phyloP scores from a whole-genome alignment of 148 eudicot genomes.

The Rheum nobile region DNA sequence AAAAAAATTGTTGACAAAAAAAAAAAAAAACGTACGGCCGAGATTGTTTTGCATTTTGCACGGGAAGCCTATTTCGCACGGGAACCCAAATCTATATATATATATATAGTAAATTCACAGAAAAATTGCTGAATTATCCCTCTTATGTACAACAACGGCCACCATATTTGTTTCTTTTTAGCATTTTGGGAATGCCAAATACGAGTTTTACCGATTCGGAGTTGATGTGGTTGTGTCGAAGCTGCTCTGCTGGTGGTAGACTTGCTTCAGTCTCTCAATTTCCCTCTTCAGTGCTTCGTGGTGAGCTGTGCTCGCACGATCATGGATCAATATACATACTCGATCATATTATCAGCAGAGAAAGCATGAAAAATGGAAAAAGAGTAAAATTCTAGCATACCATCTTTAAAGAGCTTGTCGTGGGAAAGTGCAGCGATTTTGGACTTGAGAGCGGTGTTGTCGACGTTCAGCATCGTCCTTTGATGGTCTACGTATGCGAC shows the following conservation, averaged over 20 bases:
- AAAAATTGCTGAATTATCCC: not conserved
- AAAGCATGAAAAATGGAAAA: not conserved
- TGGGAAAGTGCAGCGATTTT: slow-evolving; percentile 88
- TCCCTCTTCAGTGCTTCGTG: slow-evolving; percentile 87
- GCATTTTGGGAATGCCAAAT: not conserved
- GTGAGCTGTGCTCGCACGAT: slow-evolving; percentile 38
- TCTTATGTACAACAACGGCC: not conserved
- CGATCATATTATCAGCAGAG: not conserved
- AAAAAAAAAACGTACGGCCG: no score
- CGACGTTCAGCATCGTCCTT: slow-evolving; percentile 28
- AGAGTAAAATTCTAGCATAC: slow-evolving; percentile 21
- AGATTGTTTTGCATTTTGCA: no score
- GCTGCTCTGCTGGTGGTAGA: slow-evolving; percentile 46
- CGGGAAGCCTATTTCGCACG: no score
- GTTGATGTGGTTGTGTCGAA: not conserved
- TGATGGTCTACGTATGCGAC: slow-evolving; percentile 16
- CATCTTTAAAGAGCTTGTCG: slow-evolving; percentile 91
- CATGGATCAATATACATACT: not conserved
- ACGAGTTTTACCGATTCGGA: not conserved
- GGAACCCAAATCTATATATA: no score
- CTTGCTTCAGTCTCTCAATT: slow-evolving; percentile 64
- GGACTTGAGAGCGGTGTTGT: slow-evolving; percentile 77
- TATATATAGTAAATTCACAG: not conserved
- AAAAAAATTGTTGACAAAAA: no score
- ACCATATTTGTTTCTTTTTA: not conserved